A percentile compares a stretch with the other conserved stretches of the same genome.
Evolutionary conservation across 768 basidiomycete genomes (phyloP).

Genomic region (Lactifluus echinatus): DNA sequence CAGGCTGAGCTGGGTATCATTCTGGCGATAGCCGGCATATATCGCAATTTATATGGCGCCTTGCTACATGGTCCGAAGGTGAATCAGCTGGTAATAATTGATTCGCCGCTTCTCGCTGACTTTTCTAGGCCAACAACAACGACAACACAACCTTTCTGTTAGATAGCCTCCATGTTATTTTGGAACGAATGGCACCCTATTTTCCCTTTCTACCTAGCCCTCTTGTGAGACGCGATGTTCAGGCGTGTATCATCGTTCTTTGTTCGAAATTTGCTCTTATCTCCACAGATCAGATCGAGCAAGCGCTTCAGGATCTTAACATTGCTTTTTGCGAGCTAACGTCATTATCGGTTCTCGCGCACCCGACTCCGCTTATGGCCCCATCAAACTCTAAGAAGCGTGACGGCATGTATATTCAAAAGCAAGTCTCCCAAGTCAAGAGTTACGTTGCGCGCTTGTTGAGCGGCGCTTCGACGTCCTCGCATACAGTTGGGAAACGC

Average conservation of each 20-base stretch:
- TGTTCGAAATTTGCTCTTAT: conserved; percentile 2
- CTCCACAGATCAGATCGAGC: conserved; percentile 41
- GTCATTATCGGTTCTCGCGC: conserved; percentile 46
- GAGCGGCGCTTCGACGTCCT: conserved; percentile 29
- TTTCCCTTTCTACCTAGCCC: conserved; percentile 61
- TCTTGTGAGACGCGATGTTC: conserved; percentile 40
- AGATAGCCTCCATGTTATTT: conserved; percentile 47
- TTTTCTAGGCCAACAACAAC: conserved; percentile 12
- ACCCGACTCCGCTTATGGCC: conserved; percentile 23
- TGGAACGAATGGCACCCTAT: conserved; percentile 71
- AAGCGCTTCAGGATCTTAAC: conserved; percentile 61
- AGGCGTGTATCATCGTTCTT: conserved; percentile 32
- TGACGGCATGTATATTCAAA: neutral
- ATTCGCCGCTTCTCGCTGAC: neutral
- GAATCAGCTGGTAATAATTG: conserved; percentile 23
- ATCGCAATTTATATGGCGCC: conserved; percentile 49
- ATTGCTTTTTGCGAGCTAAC: conserved; percentile 71
- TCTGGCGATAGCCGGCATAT: conserved; percentile 47
- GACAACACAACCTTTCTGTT: conserved; percentile 28
- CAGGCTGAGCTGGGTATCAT: conserved; percentile 57
- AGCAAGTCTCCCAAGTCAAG: conserved; percentile 35
- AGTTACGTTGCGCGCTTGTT: conserved; percentile 54
- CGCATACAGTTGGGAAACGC: conserved; percentile 31
- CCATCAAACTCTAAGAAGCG: conserved; percentile 11
- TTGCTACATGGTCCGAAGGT: conserved; percentile 41